Conservation (phyloP, 257 asterid genomes). For the Echites panduratus region DNA sequence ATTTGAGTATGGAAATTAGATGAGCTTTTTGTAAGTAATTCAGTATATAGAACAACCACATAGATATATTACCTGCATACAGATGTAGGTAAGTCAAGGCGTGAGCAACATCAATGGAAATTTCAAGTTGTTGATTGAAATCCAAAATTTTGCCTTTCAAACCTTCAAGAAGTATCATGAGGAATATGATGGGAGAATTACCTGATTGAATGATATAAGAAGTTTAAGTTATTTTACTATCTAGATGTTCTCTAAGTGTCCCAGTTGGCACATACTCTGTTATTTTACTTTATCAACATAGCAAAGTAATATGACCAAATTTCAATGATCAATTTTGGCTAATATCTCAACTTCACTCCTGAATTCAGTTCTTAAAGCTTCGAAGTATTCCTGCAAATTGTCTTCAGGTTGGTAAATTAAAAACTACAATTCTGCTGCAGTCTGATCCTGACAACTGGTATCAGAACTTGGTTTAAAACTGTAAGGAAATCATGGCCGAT, state of each 20-base stretch:
- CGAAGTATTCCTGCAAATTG: constrained; percentile 52
- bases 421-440: no score
- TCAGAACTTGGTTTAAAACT: no score
- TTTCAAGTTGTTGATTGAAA: constrained; percentile 89
- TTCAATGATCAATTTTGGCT: constrained; percentile 92
- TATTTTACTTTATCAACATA: constrained; percentile 79
- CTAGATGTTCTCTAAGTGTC: constrained; percentile 93
- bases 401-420: constrained; percentile 10
- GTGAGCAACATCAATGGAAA: constrained; percentile 85
- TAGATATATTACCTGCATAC: constrained; percentile 75
- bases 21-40: not conserved
- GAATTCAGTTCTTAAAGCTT: constrained; percentile 57
- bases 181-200: constrained; percentile 12
- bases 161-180: constrained; percentile 46
- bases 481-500: no score
- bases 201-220: constrained; percentile 4
- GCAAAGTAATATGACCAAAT: constrained; percentile 90
- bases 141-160: constrained; percentile 64
- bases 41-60: constrained; percentile 15
- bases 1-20: not conserved
- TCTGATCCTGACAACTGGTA: no score
- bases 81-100: constrained; percentile 91
- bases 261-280: constrained; percentile 95
- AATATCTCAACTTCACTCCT: constrained; percentile 92
- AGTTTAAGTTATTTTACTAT: constrained; percentile 50